Base-by-base conservation (phyloP, 495 filamentous ascomycete species). In the Neohortaea acidophila region DNA sequence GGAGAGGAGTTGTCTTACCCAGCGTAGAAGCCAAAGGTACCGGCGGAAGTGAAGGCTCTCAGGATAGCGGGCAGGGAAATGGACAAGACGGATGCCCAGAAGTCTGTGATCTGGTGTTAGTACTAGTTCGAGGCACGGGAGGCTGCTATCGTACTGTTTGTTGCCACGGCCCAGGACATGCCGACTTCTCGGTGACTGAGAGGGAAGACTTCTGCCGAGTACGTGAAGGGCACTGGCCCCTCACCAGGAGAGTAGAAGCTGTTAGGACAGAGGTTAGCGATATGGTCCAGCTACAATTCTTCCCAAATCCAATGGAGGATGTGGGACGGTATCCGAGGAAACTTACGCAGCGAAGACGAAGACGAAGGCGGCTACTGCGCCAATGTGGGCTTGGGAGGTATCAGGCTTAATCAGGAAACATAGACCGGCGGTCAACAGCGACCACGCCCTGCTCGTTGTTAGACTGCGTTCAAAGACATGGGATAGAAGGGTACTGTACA, bases 221-320 rank as follows among this genome's bases (percentile, higher is more conserved):
- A 89, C 0, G 79, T 83, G 51, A 85, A 86, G 0, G 83, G 80
- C 0, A 91, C 82, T 0, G 83, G 80, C 0, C 83, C 81, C 51
- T 81, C 78, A 13, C 84, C 83, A 1, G 81, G 79, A 0, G 76
- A 81, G 58, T 91, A 89, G 14, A 81, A 70, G 5, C 78, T 63
- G 8, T 68, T 77, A 49, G n/a, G n/a, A n/a, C n/a, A n/a, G n/a
- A n/a, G n/a, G n/a, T n/a, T n/a, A n/a, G n/a, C n/a, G n/a, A n/a
- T n/a, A n/a, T n/a, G n/a, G n/a, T n/a, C n/a, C n/a, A n/a, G n/a
- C n/a, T n/a, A n/a, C n/a, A n/a, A n/a, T n/a, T n/a, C n/a, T n/a
- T n/a, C n/a, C n/a, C n/a, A n/a, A n/a, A n/a, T n/a, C n/a, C n/a
- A n/a, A n/a, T n/a, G n/a, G n/a, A n/a, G n/a, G n/a, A n/a, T 9